Percentiles rank a stretch among this genome's conserved stretches.
phyloP scores from a whole-genome alignment of 371 early-diverging fungal species.

The Mortierella sp. region DNA sequence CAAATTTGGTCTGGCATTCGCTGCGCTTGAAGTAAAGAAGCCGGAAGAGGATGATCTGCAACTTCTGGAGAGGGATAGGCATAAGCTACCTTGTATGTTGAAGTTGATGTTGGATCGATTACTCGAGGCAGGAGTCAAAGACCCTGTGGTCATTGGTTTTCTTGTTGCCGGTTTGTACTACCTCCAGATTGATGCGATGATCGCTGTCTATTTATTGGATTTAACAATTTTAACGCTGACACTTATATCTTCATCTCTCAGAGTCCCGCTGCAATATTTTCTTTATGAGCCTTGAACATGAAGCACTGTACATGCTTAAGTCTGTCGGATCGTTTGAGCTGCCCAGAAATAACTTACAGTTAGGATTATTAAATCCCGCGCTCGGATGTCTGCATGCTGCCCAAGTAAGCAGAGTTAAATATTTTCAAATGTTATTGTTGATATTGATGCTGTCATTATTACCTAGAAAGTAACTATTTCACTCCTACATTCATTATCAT shows the following conservation, averaged over 20 bases:
- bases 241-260: neutral
- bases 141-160: constrained; percentile 6
- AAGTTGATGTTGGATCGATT: constrained; percentile 12
- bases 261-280: constrained; percentile 3
- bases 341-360: constrained; percentile 22
- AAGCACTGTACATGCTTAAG: constrained; percentile 11
- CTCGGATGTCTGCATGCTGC: neutral
- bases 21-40: constrained; percentile 20
- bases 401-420: neutral
- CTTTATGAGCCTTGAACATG: constrained; percentile 6
- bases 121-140: neutral
- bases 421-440: neutral
- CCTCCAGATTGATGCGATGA: too few relatives aligned
- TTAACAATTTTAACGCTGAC: neutral
- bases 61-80: neutral
- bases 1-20: constrained; percentile 8
- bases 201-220: neutral
- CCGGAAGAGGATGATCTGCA: neutral
- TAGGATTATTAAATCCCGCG: constrained; percentile 14
- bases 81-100: constrained; percentile 25
- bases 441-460: neutral
- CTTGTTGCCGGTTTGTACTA: constrained; percentile 5
- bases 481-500: neutral
- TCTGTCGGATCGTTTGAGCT: constrained; percentile 11
- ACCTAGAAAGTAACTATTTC: too few relatives aligned